Conservation (phyloP, 2,329 filamentous ascomycete genomes). For the Xylariaceae sp. region DNA sequence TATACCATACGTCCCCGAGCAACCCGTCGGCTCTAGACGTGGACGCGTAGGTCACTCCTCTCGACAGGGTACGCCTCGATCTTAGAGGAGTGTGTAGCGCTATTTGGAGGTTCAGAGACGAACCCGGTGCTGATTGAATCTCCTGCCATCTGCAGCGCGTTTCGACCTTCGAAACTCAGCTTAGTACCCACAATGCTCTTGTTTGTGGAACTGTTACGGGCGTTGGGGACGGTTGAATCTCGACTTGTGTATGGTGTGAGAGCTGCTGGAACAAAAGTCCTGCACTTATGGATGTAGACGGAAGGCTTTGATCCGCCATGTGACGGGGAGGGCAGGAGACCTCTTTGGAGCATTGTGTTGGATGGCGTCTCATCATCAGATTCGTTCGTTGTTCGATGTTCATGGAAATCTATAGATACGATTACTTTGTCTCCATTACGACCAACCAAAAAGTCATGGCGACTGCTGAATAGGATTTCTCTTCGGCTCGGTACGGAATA, state of each 20-base stretch:
- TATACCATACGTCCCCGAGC: conserved; percentile 53
- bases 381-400: conserved; percentile 8
- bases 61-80: conserved; percentile 32
- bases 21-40: conserved; percentile 52
- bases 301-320: conserved; percentile 11
- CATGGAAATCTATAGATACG: conserved; percentile 23
- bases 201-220: conserved; percentile 21
- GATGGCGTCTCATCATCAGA: conserved; percentile 22
- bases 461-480: too few relatives aligned
- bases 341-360: conserved; percentile 25
- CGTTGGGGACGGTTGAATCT: conserved; percentile 16
- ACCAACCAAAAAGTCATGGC: not conserved
- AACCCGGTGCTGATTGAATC: conserved; percentile 11
- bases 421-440: conserved; percentile 2
- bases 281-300: conserved; percentile 5
- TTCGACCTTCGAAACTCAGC: conserved; percentile 1
- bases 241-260: conserved; percentile 20
- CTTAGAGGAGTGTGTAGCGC: conserved; percentile 19
- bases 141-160: not conserved
- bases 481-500: too few relatives aligned
- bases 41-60: conserved; percentile 52
- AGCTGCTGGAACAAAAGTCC: conserved; percentile 1
- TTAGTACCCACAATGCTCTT: conserved; percentile 5
- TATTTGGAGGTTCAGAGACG: conserved; percentile 29
- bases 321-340: conserved; percentile 23